Conservation (phyloP, 1,284 basidiomycete species). For the Ganoderma leucocontextum region DNA sequence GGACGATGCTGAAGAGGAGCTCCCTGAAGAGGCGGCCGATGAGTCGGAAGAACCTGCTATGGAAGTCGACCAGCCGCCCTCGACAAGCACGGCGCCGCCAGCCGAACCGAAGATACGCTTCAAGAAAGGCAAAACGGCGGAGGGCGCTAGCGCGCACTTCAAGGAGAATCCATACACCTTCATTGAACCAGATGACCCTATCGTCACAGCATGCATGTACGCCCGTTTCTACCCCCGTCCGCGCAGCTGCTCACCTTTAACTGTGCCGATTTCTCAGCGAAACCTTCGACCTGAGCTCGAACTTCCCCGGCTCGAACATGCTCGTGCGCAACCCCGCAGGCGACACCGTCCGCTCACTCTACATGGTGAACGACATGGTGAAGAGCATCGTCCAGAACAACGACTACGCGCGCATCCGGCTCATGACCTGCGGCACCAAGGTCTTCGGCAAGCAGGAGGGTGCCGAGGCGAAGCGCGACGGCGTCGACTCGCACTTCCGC, state of each 20-base stretch:
- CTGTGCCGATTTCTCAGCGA: conserved; percentile 52
- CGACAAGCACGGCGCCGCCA: conserved; percentile 10
- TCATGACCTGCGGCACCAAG: conserved; percentile 94
- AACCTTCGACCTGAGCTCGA: conserved; percentile 76
- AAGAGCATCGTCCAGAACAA: conserved; percentile 85
- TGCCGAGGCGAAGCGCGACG: conserved; percentile 44
- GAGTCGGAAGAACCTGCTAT: conserved; percentile 25
- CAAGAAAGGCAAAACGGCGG: conserved; percentile 40
- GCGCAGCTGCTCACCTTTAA: neutral
- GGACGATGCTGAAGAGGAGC: conserved; percentile 20
- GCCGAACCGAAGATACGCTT: conserved; percentile 32
- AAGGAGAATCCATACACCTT: conserved; percentile 94
- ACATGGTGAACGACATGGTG: conserved; percentile 89
- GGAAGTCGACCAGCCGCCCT: conserved; percentile 33
- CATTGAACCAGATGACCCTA: conserved; percentile 74
- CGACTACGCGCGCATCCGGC: conserved; percentile 85
- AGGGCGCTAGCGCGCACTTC: conserved; percentile 62
- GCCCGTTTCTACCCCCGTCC: conserved; percentile 35
- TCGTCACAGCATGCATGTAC: conserved; percentile 76
- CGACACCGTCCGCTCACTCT: conserved; percentile 83
- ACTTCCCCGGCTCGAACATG: conserved; percentile 80
- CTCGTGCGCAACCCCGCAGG: conserved; percentile 91
- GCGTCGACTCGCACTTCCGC: conserved; percentile 70
- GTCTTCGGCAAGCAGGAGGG: conserved; percentile 77
- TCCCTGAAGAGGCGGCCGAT: conserved; percentile 32